Base-by-base conservation (phyloP, 2,329 filamentous ascomycete species). In the Juglanconis juglandina region DNA sequence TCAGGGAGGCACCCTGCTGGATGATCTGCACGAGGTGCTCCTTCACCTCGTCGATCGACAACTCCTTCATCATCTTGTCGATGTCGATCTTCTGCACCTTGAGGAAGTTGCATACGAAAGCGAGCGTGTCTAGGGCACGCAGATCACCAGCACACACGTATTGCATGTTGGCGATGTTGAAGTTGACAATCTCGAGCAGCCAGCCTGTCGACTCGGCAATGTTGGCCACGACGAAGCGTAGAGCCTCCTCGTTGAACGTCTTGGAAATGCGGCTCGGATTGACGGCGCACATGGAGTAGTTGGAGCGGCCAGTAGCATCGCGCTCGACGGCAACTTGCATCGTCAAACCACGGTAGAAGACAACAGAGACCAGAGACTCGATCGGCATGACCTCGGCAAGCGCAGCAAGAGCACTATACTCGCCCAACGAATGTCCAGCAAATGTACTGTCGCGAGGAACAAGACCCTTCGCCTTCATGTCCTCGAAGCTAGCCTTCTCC, bases 351-450 rank as follows among this genome's bases (percentile, higher is more conserved):
- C 95, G 92, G 81, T 99, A 99, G 84, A 99, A 99, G 58, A 99
- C 96, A 51, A 99, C 95, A 0, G 95, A 98, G 2, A 99, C 95
- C 75, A 99, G 82, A 68, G 90, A 95, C 81, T 99, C 95, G 70
- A 99, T 99, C n/a, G 96, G 95, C 91, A 99, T 96, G 73, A 99
- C 95, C 71, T 99, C 94, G 10, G 96, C 95, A 63, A 99, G 84
- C 11, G 95, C 95, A 64, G 95, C 95, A 65, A 99, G 87, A 9
- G 95, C 95, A 64, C 93, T 97, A 81, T 99, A 99, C 79, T 99
- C 95, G 76, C 95, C 95, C 30, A 99, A 87, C 0, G 96, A 99
- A 81, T 99, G 95, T 66, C 95, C 95, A 13, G 95, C 95, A 73
- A 99, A 99, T 67, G 90, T 96, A 84, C 92, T 97, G 80, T 98